Base-by-base conservation (phyloP, 1,284 basidiomycete genomes). In the Fereydounia khargensis region DNA sequence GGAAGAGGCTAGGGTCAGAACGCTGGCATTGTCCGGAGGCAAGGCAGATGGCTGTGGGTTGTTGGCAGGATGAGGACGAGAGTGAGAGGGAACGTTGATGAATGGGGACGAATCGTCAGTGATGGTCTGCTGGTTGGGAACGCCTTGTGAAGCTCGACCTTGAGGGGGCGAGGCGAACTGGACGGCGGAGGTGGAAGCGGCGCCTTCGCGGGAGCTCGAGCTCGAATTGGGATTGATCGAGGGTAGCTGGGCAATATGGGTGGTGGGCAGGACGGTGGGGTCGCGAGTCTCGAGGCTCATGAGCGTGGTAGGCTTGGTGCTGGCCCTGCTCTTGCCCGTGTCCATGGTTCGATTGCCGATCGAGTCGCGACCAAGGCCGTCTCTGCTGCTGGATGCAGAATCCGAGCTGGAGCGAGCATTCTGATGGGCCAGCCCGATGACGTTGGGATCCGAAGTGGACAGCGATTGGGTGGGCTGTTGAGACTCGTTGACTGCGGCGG, bases 271-370 rank as follows among this genome's bases (percentile, higher is more conserved):
- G 14, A 62, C 39, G 3, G 41, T 42, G 6, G 47, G 37, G 17
- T 59, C 64, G 31, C 60, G 56, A 7, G 53, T 64, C 13, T 96
- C 91, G 51, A 94, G 83, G 62, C 88, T 91, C 33, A 95, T 81
- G 20, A 95, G 77, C 0, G 92, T 97, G 2, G 92, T 97, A 2
- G 91, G 92, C 76, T 96, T 96, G 5, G 92, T 97, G 70, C 88
- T 90, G 0, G 89, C 88, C 18, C 87, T 83, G 65, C 87, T 85
- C 69, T 86, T 88, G 38, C 58, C 51, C 1, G 67, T 70, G 47
- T 70, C 67, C 55, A 65, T 56, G 14, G 65, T 68, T 19, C 62
- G 45, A 38, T 61, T 65, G 40, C 58, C 65, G 31, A 63, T 51
- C 34, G 62, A 65, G 36, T 68, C 58, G n/a, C 58, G 46, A 5